phyloP scores from a whole-genome alignment of 23 red algal genomes.

The Chondrus crispus region DNA sequence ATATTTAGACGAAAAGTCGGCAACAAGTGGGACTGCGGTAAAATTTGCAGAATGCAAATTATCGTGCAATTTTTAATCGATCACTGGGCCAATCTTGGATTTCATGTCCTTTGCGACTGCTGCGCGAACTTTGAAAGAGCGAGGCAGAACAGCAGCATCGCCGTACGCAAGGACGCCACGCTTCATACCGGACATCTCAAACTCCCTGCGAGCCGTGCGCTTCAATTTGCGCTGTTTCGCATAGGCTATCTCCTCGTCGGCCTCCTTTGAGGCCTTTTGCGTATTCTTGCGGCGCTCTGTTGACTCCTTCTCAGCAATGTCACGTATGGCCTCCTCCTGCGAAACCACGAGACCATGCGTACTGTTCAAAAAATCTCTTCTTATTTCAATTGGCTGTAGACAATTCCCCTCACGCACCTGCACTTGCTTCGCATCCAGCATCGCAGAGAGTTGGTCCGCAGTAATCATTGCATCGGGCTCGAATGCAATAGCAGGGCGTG shows the following conservation, averaged over 20 bases:
- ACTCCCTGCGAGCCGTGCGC: too few species aligned
- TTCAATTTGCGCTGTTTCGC: too few species aligned
- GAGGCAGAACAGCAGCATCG: neutral
- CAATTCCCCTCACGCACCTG: neutral
- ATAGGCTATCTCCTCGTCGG: too few species aligned
- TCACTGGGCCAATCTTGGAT: neutral
- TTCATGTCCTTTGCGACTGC: neutral
- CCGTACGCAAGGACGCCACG: neutral
- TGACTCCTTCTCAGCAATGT: too few species aligned
- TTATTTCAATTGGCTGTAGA: neutral
- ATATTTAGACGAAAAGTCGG: neutral
- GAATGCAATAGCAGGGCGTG: too few species aligned
- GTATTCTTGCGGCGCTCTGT: too few species aligned
- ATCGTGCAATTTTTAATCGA: neutral
- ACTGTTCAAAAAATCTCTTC: too few species aligned
- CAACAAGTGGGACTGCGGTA: neutral
- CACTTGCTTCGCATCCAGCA: neutral
- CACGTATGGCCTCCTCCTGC: too few species aligned
- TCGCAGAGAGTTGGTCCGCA: neutral
- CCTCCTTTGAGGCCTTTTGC: too few species aligned
- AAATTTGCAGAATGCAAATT: neutral
- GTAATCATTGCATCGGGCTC: too few species aligned
- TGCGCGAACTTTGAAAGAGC: neutral
- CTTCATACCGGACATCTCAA: neutral
- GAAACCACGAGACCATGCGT: too few species aligned